A percentile compares a stretch with the other conserved stretches of the same genome.
These are phyloP conservation scores for Chenopodium album DNA, from an alignment of 148 eudicot species.

Conservation along the genomic window DNA sequence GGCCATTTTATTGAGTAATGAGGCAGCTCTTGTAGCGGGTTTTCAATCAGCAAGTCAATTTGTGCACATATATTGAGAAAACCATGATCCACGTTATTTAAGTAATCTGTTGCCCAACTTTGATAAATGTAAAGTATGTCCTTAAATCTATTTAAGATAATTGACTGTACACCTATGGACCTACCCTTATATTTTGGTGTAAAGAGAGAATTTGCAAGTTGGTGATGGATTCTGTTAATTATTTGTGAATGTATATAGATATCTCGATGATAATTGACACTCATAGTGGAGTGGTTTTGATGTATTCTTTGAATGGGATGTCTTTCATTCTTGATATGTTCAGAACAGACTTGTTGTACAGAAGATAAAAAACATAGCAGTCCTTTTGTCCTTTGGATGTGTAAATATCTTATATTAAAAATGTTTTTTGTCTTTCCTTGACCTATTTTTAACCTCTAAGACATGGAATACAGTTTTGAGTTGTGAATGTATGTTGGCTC, in stretches of 20 bases:
- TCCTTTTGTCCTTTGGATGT: too few species aligned
- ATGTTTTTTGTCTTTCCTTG: too few species aligned
- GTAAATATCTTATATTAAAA: too few species aligned
- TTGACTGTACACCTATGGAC: neutral
- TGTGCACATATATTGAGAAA: neutral
- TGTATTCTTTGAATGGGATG: neutral
- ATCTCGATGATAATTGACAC: neutral
- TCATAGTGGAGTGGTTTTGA: neutral
- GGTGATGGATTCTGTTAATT: neutral
- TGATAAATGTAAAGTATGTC: neutral
- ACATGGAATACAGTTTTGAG: neutral
- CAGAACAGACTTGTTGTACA: neutral
- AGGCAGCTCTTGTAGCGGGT: neutral
- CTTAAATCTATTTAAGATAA: neutral
- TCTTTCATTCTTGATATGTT: neutral
- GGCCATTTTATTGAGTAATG: neutral
- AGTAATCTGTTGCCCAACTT: neutral
- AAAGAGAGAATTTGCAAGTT: conserved; percentile 4
- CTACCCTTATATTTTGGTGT: neutral
- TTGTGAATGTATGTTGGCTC: neutral
- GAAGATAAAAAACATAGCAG: neutral
- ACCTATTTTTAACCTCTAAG: neutral
- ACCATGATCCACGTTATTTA: neutral
- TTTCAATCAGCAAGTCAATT: neutral
- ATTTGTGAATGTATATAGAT: neutral